Percentiles rank a stretch among this genome's conserved stretches.
These are phyloP conservation scores for Apiospora hydei DNA, from an alignment of 2,329 filamentous ascomycete species.

Conservation along the genomic window DNA sequence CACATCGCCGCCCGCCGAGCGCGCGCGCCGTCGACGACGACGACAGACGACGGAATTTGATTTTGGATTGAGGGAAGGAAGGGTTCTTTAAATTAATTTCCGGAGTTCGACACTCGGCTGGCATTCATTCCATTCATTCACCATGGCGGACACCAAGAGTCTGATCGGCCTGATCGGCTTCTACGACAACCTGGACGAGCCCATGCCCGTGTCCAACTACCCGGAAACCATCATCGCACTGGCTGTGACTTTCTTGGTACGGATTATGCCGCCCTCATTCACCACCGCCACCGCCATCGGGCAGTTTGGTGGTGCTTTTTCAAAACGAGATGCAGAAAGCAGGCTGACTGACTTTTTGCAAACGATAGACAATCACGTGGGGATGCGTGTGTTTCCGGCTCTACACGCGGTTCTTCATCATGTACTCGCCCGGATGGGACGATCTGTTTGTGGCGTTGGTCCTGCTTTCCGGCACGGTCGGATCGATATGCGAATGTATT, in stretches of 20 bases:
- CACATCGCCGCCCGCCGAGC: not conserved
- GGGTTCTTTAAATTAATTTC: not conserved
- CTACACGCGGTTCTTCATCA: slow-evolving; percentile 32
- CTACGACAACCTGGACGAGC: slow-evolving; percentile 34
- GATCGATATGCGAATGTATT: not conserved
- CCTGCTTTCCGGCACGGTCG: slow-evolving; percentile 21
- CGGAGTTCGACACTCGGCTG: not conserved
- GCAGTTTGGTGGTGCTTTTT: not conserved
- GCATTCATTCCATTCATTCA: not conserved
- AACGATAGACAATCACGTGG: not conserved
- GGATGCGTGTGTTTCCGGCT: slow-evolving; percentile 34
- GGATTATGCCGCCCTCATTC: not conserved
- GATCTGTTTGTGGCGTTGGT: slow-evolving; percentile 34
- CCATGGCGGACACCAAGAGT: slow-evolving; percentile 29
- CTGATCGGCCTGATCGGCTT: slow-evolving; percentile 30
- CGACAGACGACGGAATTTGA: not conserved
- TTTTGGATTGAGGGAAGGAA: not conserved
- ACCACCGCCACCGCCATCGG: not conserved
- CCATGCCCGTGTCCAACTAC: slow-evolving; percentile 33
- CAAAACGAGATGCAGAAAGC: too few species aligned
- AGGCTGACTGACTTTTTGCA: not conserved
- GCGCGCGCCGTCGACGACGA: not conserved
- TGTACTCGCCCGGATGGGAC: slow-evolving; percentile 35
- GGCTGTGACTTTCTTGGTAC: slow-evolving; percentile 29
- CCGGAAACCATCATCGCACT: slow-evolving; percentile 29